Base-by-base conservation (phyloP, 768 basidiomycete genomes). In the Crepidotus variabilis region DNA sequence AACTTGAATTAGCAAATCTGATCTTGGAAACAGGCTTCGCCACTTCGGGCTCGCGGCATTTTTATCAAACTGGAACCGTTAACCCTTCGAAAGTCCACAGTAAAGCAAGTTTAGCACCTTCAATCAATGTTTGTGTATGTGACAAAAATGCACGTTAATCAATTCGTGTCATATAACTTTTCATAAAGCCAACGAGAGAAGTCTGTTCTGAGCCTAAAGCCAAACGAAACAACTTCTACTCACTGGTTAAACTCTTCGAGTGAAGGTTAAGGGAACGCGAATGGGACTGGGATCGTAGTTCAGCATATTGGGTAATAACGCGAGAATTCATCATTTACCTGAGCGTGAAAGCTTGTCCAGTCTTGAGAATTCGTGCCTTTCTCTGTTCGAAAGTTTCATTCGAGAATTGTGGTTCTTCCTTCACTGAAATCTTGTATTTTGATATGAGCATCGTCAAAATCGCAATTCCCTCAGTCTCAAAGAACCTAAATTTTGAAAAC, bases 361-460 rank as follows among this genome's bases (percentile, higher is more conserved):
- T 28, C 9, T 32, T 47, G 18, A 55, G 14, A 21, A 55, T 8
- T 48, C 54, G n/a, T 1, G 28, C 22, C 18, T 55, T 55, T 18
- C 54, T 46, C 32, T 55, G 47, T 23, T 55, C 54, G 23, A 55
- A 55, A 5, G 54, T 55, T 22, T 55, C 75, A 72, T 35, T 81
- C 80, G 82, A 47, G 24, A 57, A 39, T n/a, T 21, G 47, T 47
- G 55, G 22, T 49, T 50, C 47, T 14, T 33, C 35, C 39, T 21
- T 55, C 16, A 22, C 32, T 2, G 34, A 13, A 28, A 54, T 35
- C 6, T 34, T 22, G 21, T 28, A 52, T 2, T 20, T 47, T 22
- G 22, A 13, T 50, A 55, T 20, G 21, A 55, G 28, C 54, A 50
- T 50, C 14, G 54, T 55, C 8, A 55, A 16, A 6, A 55, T 47